phyloP scores from a whole-genome alignment of 2,329 filamentous ascomycete genomes.

The Fusarium xyrophilum region DNA sequence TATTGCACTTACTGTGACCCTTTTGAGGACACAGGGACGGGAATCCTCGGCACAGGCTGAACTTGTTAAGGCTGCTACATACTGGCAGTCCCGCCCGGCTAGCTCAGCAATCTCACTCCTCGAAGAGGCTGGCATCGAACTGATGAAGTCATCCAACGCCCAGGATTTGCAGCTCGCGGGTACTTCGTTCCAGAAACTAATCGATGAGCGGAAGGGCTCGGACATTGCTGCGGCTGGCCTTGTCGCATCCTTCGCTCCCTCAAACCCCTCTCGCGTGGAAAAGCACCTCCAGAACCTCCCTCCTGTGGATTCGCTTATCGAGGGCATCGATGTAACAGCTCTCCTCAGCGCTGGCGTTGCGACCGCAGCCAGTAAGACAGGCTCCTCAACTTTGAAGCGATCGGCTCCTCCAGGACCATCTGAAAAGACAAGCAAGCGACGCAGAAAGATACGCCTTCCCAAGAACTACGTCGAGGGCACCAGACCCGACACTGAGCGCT shows the following conservation, averaged over 20 bases:
- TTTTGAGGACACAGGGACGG: constrained; percentile 80
- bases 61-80: constrained; percentile 77
- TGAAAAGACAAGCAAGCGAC: constrained; percentile 59
- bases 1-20: constrained; percentile 77
- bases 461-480: constrained; percentile 80
- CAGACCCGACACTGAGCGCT: constrained; percentile 86
- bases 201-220: constrained; percentile 70
- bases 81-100: constrained; percentile 73
- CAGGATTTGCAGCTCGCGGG: constrained; percentile 75
- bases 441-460: constrained; percentile 68
- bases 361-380: constrained; percentile 49
- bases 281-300: constrained; percentile 65
- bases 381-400: constrained; percentile 57
- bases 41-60: constrained; percentile 74
- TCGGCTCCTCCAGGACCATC: constrained; percentile 47
- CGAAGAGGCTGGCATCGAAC: constrained; percentile 80
- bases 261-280: constrained; percentile 62
- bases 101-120: constrained; percentile 67
- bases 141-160: constrained; percentile 75
- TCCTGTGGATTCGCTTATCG: constrained; percentile 66
- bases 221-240: constrained; percentile 78
- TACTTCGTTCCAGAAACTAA: constrained; percentile 78
- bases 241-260: constrained; percentile 79
- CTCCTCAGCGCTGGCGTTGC: constrained; percentile 72
- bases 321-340: constrained; percentile 64